Percentiles rank a stretch among this genome's conserved stretches.
These are phyloP conservation scores for Globisporangium echinulatum DNA, from an alignment of 352 stramenopile genomes.

Conservation along the genomic window DNA sequence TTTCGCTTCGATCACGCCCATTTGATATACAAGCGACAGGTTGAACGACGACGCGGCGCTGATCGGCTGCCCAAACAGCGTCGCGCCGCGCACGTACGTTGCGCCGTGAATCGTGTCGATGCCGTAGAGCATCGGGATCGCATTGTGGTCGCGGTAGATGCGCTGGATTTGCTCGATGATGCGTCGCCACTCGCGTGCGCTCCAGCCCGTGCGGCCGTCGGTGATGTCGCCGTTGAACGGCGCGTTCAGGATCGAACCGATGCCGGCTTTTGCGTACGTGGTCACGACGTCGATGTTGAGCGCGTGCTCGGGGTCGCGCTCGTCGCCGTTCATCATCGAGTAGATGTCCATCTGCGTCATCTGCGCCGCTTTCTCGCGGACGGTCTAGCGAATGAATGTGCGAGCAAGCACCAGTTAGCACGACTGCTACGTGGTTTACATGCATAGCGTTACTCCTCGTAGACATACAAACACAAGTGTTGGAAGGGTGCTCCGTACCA, in stretches of 20 bases:
- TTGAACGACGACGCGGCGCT: conserved; percentile 89
- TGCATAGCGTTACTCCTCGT: too few relatives aligned
- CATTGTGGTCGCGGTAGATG: conserved; percentile 52
- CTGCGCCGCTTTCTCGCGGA: conserved; percentile 71
- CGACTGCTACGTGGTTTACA: neutral
- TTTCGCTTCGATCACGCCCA: conserved; percentile 69
- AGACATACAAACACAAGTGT: neutral
- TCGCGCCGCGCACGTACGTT: conserved; percentile 81
- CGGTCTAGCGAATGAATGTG: conserved; percentile 17
- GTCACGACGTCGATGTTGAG: conserved; percentile 44
- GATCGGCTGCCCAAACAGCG: conserved; percentile 84
- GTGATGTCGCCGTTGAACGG: conserved; percentile 42
- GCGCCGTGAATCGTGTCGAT: conserved; percentile 89
- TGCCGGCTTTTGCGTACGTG: conserved; percentile 59
- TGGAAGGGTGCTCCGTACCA: conserved; percentile 1
- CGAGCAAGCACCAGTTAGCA: neutral
- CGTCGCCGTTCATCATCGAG: conserved; percentile 60
- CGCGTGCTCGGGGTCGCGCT: conserved; percentile 34
- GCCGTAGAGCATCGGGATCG: conserved; percentile 77
- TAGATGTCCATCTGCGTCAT: conserved; percentile 91
- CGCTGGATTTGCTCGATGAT: conserved; percentile 69
- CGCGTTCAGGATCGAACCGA: conserved; percentile 87
- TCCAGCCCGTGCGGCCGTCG: conserved; percentile 55
- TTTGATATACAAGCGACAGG: conserved; percentile 50
- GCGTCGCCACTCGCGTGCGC: conserved; percentile 48